These are phyloP conservation scores for Boletus rufocinnamomeus DNA, from an alignment of 768 basidiomycete species.

Conservation along the genomic window DNA sequence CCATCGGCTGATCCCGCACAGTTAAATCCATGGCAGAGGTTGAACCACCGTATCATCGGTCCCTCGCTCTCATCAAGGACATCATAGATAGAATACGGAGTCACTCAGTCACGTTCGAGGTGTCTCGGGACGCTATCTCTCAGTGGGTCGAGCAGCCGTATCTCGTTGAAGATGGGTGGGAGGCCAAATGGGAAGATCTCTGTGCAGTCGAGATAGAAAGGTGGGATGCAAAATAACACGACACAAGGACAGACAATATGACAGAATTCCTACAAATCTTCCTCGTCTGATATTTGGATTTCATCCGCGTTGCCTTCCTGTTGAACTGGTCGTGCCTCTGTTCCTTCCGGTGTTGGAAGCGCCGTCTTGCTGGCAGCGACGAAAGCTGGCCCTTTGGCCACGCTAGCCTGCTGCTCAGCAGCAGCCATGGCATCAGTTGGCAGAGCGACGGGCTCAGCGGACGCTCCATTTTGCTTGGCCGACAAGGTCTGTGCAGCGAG, in stretches of 20 bases:
- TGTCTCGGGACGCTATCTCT: slow-evolving; percentile 59
- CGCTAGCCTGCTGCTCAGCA: slow-evolving; percentile 66
- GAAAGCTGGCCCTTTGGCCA: slow-evolving; percentile 65
- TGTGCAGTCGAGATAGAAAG: slow-evolving; percentile 75
- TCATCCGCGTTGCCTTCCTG: slow-evolving; percentile 67
- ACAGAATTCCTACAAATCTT: slow-evolving; percentile 50
- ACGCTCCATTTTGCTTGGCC: slow-evolving; percentile 55
- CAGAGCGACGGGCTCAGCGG: slow-evolving; percentile 44
- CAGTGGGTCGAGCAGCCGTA: slow-evolving; percentile 71
- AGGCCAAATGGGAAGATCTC: slow-evolving; percentile 73
- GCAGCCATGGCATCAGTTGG: slow-evolving; percentile 85
- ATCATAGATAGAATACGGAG: slow-evolving; percentile 59
- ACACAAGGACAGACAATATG: slow-evolving; percentile 19
- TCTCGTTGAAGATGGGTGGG: slow-evolving; percentile 71
- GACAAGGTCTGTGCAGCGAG: slow-evolving; percentile 88
- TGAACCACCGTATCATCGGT: slow-evolving; percentile 66
- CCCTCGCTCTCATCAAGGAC: slow-evolving; percentile 55
- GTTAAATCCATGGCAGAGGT: slow-evolving; percentile 58
- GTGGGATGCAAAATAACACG: slow-evolving; percentile 49
- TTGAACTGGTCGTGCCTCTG: slow-evolving; percentile 33
- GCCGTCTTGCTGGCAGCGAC: slow-evolving; percentile 70
- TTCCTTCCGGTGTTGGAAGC: slow-evolving; percentile 41
- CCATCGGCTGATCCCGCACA: slow-evolving; percentile 28
- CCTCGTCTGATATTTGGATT: slow-evolving; percentile 87
- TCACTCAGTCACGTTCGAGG: slow-evolving; percentile 71